Base-by-base conservation (phyloP, 306 rosid species). In the Ochetophila trinervis region DNA sequence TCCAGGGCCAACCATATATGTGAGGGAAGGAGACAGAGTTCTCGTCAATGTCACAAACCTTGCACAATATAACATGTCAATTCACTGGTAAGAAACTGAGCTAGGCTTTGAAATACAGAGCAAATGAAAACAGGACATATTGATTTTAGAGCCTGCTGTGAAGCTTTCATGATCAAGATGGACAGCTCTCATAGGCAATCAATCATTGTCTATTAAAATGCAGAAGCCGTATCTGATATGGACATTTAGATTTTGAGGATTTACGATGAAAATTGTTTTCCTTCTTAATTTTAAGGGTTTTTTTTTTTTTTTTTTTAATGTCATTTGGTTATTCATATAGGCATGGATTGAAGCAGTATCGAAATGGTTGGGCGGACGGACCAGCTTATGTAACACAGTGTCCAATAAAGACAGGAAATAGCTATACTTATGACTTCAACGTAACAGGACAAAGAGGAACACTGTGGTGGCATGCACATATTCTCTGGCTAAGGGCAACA, bases 391-490 rank as follows among this genome's bases (percentile, higher is more conserved):
- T 89, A 3, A 86, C 93, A 59, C 96, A 89, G 59, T 89, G 96
- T 69, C 96, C 96, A 36, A 89, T 86, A 15, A 86, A 78, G 60
- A 84, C 80, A 0, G 87, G 93, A 6, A 72, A 36, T 58, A 86
- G 90, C 85, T 89, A 89, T 70, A 80, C 83, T 1, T 89, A 89
- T 7, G 84, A 79, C 75, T 89, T 86, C 83, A 89, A 89, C n/a
- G 88, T 86, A 19, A 89, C 93, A 17, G 93, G 85, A 32, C 96
- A 89, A 73, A 84, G 93, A 71, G 93, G 92, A 69, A 89, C 96
- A 2, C 54, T 89, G 9, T 89, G 96, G 93, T 89, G 92, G 96
- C 96, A 89, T 86, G 96, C 96, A 40, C 93, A 89, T 56, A 89
- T 89, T 72, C 75, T 86, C 55, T 89, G 96, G 96, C 83, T 89